These are phyloP conservation scores for Bipolaris gigantea DNA, from an alignment of 2,329 filamentous ascomycete genomes.

Conservation along the genomic window DNA sequence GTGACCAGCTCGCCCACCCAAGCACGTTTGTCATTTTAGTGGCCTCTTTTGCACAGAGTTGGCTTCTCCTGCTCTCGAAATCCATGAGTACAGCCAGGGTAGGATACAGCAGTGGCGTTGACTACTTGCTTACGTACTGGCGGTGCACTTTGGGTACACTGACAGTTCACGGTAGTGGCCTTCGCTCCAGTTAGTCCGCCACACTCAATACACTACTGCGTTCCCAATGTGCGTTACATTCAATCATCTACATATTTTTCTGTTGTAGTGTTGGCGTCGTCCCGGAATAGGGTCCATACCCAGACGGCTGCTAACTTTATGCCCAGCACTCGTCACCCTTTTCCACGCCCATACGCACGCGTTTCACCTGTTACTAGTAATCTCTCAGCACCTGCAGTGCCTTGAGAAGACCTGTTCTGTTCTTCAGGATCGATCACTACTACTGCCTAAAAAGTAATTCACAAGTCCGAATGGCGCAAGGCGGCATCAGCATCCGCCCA, in stretches of 20 bases:
- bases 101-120: constrained; percentile 19
- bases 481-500: constrained; percentile 19
- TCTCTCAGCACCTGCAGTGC: constrained; percentile 20
- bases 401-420: constrained; percentile 12
- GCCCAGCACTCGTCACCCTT: constrained; percentile 11
- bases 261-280: background rate
- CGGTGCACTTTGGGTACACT: constrained; percentile 12
- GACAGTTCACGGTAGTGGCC: constrained; percentile 5
- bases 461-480: constrained; percentile 31
- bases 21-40: background rate
- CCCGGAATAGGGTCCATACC: background rate
- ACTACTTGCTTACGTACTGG: constrained; percentile 9
- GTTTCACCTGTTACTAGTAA: constrained; percentile 22
- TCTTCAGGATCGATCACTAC: constrained; percentile 13
- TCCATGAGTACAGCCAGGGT: constrained; percentile 6
- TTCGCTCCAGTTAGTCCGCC: background rate
- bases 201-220: background rate
- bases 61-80: background rate
- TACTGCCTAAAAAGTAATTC: constrained; percentile 10
- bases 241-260: constrained; percentile 3
- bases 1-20: constrained; percentile 16
- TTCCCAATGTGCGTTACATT: constrained; percentile 1
- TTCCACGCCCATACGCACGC: constrained; percentile 9
- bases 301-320: constrained; percentile 18
- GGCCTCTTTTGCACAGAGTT: background rate